Percentiles rank a stretch among this genome's conserved stretches.
Evolutionary conservation across 78 protist species (phyloP).

Genomic region (Dictyostelium purpureum): DNA sequence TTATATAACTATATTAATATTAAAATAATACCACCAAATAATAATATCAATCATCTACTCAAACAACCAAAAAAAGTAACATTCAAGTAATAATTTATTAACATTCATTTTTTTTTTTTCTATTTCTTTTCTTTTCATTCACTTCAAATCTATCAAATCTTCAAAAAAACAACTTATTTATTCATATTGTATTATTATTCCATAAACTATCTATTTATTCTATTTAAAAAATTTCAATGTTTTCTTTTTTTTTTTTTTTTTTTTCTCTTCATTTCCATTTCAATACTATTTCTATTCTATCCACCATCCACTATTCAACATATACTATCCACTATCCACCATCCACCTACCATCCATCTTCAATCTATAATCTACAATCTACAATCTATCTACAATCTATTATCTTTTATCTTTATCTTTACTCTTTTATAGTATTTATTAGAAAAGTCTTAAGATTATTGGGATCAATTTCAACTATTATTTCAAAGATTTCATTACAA

Average conservation of each 20-base stretch:
- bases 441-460: conserved; percentile 59
- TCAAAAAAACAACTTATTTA: background rate
- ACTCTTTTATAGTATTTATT: conserved; percentile 22
- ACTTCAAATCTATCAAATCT: background rate
- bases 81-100: background rate
- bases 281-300: background rate
- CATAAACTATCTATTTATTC: background rate
- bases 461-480: conserved; percentile 4
- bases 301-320: no score
- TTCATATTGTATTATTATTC: background rate
- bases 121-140: background rate
- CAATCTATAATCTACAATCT: no score
- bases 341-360: no score
- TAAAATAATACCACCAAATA: background rate
- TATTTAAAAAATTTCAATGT: background rate
- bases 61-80: background rate
- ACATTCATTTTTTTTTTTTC: background rate
- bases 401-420: background rate
- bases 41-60: background rate
- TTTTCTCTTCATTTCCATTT: background rate
- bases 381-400: no score
- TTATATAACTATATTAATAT: conserved; percentile 12
- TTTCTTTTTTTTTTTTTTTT: background rate
- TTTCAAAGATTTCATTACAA: conserved; percentile 13
- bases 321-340: no score